Percentiles rank a stretch among this genome's conserved stretches.
phyloP scores from a whole-genome alignment of 2,329 filamentous ascomycete species.

The Exophiala viscosa region DNA sequence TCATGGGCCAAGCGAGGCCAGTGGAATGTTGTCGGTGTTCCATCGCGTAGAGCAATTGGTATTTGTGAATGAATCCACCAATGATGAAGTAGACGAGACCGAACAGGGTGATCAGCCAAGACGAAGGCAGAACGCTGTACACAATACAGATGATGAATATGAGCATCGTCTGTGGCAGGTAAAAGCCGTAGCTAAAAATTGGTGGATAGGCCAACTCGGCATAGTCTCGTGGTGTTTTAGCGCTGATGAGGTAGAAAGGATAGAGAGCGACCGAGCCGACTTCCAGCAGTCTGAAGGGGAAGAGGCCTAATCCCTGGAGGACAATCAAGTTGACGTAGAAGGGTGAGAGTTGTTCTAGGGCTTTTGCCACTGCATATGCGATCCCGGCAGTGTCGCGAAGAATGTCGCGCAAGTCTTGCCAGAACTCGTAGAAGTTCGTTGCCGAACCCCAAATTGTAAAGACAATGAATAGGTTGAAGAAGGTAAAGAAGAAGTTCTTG shows the following conservation, averaged over 20 bases:
- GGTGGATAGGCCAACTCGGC: conserved; percentile 77
- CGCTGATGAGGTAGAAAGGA: conserved; percentile 71
- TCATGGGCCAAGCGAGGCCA: conserved; percentile 92
- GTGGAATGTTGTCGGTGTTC: conserved; percentile 93
- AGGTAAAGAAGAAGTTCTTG: conserved; percentile 99
- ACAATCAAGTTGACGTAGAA: conserved; percentile 96
- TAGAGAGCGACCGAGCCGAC: conserved; percentile 82
- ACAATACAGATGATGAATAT: conserved; percentile 94
- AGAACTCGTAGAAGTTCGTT: conserved; percentile 66
- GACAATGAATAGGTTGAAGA: conserved; percentile 97
- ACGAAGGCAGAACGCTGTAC: conserved; percentile 79
- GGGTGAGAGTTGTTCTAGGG: conserved; percentile 67
- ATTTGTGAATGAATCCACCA: conserved; percentile 90
- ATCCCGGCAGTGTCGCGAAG: conserved; percentile 76
- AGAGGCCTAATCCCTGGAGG: conserved; percentile 86
- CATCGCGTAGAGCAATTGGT: conserved; percentile 97
- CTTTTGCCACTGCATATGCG: conserved; percentile 68
- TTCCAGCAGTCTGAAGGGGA: conserved; percentile 86
- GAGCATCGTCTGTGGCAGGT: conserved; percentile 84
- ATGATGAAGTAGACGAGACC: conserved; percentile 74
- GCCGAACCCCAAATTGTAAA: conserved; percentile 85
- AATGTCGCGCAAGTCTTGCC: conserved; percentile 63
- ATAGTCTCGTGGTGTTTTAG: conserved; percentile 86
- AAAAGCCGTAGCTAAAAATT: conserved; percentile 93
- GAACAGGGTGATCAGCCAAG: conserved; percentile 75